Evolutionary conservation across 192 early-diverging fungal genomes (phyloP), one percentile per base, ranked within the genome.

Genomic region (Coemansia guatemalensis): DNA sequence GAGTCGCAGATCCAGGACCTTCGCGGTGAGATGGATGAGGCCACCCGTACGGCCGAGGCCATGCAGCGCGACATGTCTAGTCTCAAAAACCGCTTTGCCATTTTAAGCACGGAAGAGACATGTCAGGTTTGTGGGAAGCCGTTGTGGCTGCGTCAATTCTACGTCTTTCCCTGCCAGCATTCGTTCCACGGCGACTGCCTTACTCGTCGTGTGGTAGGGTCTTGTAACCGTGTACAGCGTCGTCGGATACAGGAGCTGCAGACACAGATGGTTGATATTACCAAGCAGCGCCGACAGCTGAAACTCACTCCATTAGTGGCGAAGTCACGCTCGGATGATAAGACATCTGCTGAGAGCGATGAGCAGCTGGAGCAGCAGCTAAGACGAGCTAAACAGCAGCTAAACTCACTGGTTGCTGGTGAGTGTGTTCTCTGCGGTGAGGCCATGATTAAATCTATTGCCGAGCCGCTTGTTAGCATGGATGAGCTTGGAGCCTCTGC

Each of bases 381-480:
- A 29, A 53, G 69, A 7, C 65, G 67, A 24, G 57, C 56, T 21
- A 66, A 84, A 82, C 87, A 90, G 65, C 88, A 93, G 62, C 70
- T 92, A 52, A 90, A 95, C 51, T 75, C 89, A 5, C 75, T 94
- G 35, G 78, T 96, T 1, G 89, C 91, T 4, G 79, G 83, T 18
- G 96, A 99, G 74, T 99, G 97, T 78, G 78, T 92, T 21, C 70
- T 98, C n/a, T 99, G 97, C 52, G 94, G 96, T 12, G 97, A 99
- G 62, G 70, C 89, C 21, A 97, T 98, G 90, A 96, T 99, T 62
- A 89, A 89, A 59, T 87, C 88, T 9, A 88, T 97, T 26, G 91
- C 91, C 44, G 82, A 87, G 56, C 90, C 92, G 12, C 95, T 98
- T 68, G 72, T 94, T 21, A 72, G 75, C 32, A 66, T 35, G 41